Base-by-base conservation (phyloP, 75 land plant genomes). In the Picea sitchensis region DNA sequence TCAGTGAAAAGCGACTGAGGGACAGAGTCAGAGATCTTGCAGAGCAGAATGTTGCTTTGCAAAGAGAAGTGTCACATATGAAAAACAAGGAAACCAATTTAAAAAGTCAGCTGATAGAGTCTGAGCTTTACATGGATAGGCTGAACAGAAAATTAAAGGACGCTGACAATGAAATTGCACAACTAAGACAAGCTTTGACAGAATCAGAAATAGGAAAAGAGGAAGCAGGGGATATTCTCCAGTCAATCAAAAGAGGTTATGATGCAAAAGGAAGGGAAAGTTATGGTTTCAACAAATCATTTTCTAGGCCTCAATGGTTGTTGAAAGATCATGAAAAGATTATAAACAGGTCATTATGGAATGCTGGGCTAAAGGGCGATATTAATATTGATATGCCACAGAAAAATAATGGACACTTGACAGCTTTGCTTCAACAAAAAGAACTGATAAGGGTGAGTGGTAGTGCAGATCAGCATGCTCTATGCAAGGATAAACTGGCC, bases 321-420 rank as follows among this genome's bases (percentile, higher is more conserved):
- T 90, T 93, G 82, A 84, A 72, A 65, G 98, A 96, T 64, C 97
- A 96, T 76, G 98, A 96, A 65, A 96, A 90, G 75, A 92, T 93
- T 65, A 94, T 96, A 56, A 77, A 60, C 36, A 93, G 90, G 5
- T 86, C 94, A 54, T 63, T 89, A 23, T 80, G 86, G 23, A 86
- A 81, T n/a, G 79, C 38, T 77, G 77, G 68, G 81, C 91, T 88
- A 32, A 78, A 74, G 63, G 84, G 81, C 44, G 84, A 83, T 54
- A 61, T 86, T 65, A 74, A 79, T 47, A 77, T 71, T 14, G 80
- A 73, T 14, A 58, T 61, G 38, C 8, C 78, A 56, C 18, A 51
- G 15, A 79, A 84, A 23, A 80, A 65, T 9, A 59, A 26, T 61
- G 88, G 88, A 68, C 80, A 74, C 58, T 30, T 86, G 15, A 74